Evolutionary conservation across 176 grass and related monocot genomes (phyloP).

Genomic region (Oryza longistaminata): DNA sequence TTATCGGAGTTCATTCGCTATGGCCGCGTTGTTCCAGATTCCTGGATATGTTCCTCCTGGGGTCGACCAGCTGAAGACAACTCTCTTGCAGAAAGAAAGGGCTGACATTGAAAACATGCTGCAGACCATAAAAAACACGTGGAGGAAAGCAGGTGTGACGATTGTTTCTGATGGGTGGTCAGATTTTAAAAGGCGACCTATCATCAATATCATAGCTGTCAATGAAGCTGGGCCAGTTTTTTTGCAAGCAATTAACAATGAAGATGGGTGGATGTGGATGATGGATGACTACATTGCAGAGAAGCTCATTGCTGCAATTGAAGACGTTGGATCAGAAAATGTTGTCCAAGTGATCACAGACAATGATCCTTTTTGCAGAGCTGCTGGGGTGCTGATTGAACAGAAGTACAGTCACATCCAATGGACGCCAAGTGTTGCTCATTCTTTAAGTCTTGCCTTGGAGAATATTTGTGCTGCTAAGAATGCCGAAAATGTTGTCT

Average conservation of each 20-base stretch:
- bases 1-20: not conserved
- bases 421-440: not conserved
- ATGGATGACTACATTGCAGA: not conserved
- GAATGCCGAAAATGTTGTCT: not conserved
- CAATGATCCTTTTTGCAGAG: constrained; percentile 12
- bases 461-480: not conserved
- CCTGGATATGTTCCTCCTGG: constrained; percentile 1
- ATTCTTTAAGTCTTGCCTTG: constrained; percentile 23
- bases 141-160: not conserved
- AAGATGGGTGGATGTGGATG: not conserved
- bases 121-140: not conserved
- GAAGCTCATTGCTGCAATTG: not conserved
- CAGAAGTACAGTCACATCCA: not conserved
- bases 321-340: too few species aligned
- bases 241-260: not conserved
- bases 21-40: not conserved
- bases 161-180: constrained; percentile 13
- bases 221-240: too few species aligned
- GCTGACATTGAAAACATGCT: not conserved
- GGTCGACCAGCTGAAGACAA: not conserved
- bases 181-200: not conserved
- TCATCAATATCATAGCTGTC: constrained; percentile 16
- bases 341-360: not conserved
- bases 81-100: constrained; percentile 5
- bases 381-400: constrained; percentile 4